Evolutionary conservation across 768 basidiomycete genomes (phyloP), one percentile per base, ranked within the genome.

Genomic region (Lyophyllum atratum): DNA sequence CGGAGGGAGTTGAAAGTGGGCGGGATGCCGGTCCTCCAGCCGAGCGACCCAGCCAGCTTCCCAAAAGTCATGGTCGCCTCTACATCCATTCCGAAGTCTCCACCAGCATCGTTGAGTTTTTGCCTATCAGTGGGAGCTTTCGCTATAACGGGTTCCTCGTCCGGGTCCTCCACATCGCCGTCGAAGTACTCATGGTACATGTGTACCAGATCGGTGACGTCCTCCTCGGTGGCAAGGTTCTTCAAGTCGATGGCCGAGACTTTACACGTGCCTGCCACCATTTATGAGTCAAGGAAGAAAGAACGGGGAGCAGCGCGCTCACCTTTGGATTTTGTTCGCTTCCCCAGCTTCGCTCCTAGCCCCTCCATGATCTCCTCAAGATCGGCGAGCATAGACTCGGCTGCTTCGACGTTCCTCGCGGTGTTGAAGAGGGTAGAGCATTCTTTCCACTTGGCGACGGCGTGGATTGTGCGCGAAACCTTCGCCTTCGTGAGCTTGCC

Each of bases 1-100:
- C 60, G 50, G 21, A 54, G 31, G 1, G 19, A 21, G 28, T 68
- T 66, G 63, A 73, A 73, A 1, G 61, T 37, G 0, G 66, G 33
- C 2, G 67, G 69, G 3, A 62, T 52, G 4, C 44, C 45, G 1
- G 59, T 26, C 0, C 17, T 34, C 29, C 68, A 71, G 4, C 68
- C 68, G 3, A 73, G 48, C 0, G 28, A 26, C 6, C 11, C 29
- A 11, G 29, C 5, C 6, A 31, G 29, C 11, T 31, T 11, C 11
- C 11, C 29, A 31, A 11, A 11, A 6, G 25, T 28, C 39, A 61
- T 57, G 3, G 9, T 50, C 11, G 15, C 3, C 39, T 62, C 59
- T 0, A 59, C 31, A 22, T 56, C 61, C 22, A 56, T 44, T 7
- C 54, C 55, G 3, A 51, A 50, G 28, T 61, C 58, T 1, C 50